Evolutionary conservation across 2,329 filamentous ascomycete species (phyloP).

Genomic region (Bipolaris oryzae): DNA sequence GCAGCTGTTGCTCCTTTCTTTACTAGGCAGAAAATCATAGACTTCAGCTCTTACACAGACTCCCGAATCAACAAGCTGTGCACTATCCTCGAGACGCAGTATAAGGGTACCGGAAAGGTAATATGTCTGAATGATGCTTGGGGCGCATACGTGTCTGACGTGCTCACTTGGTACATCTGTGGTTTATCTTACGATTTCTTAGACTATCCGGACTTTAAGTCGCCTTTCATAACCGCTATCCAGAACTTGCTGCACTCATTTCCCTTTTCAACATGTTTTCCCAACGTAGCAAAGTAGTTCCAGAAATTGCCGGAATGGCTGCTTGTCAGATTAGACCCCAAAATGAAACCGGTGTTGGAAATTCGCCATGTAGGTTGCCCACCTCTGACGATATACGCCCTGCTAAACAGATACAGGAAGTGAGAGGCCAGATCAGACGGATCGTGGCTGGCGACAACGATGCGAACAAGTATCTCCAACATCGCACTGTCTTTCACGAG

Average conservation of each 20-base stretch:
- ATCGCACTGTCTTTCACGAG: background rate
- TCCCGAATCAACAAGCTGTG: background rate
- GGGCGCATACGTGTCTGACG: background rate
- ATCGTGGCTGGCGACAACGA: background rate
- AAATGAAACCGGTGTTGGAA: background rate
- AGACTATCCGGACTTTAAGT: background rate
- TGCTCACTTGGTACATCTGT: background rate
- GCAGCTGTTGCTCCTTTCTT: constrained; percentile 1
- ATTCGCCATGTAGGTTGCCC: background rate
- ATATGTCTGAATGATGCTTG: background rate
- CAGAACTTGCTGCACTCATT: background rate
- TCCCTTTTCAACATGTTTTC: background rate
- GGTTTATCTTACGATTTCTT: background rate
- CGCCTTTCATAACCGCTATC: background rate
- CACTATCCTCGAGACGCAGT: background rate
- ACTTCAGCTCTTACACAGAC: background rate
- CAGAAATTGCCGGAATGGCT: background rate
- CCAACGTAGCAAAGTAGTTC: background rate
- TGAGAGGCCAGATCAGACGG: background rate
- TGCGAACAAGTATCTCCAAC: background rate
- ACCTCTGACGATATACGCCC: background rate
- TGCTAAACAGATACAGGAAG: background rate
- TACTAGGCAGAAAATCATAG: background rate
- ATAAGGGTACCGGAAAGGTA: background rate
- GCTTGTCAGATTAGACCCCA: background rate